Conservation (phyloP, 2,329 filamentous ascomycete species). For the Aspergillus arachidicola region DNA sequence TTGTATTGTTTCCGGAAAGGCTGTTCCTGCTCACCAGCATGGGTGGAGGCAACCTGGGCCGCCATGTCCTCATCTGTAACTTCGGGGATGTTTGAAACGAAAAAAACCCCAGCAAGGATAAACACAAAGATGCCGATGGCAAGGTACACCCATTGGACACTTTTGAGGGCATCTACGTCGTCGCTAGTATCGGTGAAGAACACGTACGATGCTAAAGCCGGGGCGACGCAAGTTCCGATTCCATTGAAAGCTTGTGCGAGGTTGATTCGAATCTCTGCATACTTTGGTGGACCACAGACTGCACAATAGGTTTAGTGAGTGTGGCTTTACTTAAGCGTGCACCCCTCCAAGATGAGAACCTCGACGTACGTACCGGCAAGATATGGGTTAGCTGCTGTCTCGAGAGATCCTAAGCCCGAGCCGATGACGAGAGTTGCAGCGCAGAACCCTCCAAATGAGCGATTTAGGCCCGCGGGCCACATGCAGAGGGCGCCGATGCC, state of each 20-base stretch:
- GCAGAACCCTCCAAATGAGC: constrained; percentile 75
- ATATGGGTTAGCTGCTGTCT: constrained; percentile 78
- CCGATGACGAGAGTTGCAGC: constrained; percentile 72
- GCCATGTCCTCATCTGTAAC: constrained; percentile 72
- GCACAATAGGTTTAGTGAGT: constrained; percentile 40
- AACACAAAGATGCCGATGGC: constrained; percentile 74
- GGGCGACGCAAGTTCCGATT: constrained; percentile 72
- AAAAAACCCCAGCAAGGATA: constrained; percentile 67
- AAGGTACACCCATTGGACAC: constrained; percentile 81
- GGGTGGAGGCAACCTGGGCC: constrained; percentile 60
- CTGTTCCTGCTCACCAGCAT: constrained; percentile 58
- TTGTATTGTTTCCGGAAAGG: constrained; percentile 72
- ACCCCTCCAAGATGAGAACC: neutral
- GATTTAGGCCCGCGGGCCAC: constrained; percentile 76
- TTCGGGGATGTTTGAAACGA: constrained; percentile 68
- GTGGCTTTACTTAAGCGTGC: constrained; percentile 8
- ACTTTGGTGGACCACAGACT: constrained; percentile 74
- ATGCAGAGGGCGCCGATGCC: constrained; percentile 77
- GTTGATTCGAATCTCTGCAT: constrained; percentile 76
- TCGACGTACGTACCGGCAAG: constrained; percentile 56
- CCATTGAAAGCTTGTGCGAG: constrained; percentile 77
- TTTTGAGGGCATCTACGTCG: constrained; percentile 60
- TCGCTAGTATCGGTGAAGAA: constrained; percentile 69
- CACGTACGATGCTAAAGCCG: constrained; percentile 71
- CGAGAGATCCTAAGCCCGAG: constrained; percentile 71